Conservation (phyloP, 1,284 basidiomycete species). For the Fomitopsis palustris region DNA sequence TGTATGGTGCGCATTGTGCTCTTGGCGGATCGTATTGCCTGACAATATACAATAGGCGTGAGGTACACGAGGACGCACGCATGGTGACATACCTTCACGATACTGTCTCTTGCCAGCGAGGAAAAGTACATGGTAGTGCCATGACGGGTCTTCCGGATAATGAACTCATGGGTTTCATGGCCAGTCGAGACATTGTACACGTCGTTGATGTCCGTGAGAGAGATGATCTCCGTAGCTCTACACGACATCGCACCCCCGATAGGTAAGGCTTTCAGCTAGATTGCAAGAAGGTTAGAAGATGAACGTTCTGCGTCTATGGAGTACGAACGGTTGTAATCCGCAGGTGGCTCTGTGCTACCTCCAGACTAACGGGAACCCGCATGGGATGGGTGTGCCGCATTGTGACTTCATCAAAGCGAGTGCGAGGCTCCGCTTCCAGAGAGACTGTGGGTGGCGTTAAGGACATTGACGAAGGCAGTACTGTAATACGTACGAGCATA, state of each 20-base stretch:
- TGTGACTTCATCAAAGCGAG: constrained; percentile 54
- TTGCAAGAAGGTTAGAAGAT: neutral
- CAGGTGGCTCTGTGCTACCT: constrained; percentile 61
- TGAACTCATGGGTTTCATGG: constrained; percentile 75
- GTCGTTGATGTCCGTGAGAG: constrained; percentile 79
- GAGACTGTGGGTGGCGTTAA: constrained; percentile 35
- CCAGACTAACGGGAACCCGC: constrained; percentile 60
- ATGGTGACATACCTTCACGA: constrained; percentile 60
- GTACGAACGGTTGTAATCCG: constrained; percentile 61
- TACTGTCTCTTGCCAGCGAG: constrained; percentile 62
- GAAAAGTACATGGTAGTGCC: constrained; percentile 69
- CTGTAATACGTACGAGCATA: constrained; percentile 46
- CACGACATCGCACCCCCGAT: constrained; percentile 63
- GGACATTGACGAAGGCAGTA: neutral
- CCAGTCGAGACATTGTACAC: constrained; percentile 77
- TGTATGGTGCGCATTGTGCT: constrained; percentile 57
- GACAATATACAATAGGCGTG: neutral
- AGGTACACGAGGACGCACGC: neutral
- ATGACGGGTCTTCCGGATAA: constrained; percentile 71
- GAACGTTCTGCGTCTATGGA: neutral
- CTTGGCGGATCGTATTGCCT: constrained; percentile 72
- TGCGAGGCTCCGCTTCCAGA: constrained; percentile 54
- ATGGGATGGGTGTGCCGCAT: constrained; percentile 60
- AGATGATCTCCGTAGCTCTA: constrained; percentile 77
- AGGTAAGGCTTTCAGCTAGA: constrained; percentile 58